A percentile compares a stretch with the other conserved stretches of the same genome.
phyloP scores from a whole-genome alignment of 352 stramenopile genomes.

The Globisporangium parvum region DNA sequence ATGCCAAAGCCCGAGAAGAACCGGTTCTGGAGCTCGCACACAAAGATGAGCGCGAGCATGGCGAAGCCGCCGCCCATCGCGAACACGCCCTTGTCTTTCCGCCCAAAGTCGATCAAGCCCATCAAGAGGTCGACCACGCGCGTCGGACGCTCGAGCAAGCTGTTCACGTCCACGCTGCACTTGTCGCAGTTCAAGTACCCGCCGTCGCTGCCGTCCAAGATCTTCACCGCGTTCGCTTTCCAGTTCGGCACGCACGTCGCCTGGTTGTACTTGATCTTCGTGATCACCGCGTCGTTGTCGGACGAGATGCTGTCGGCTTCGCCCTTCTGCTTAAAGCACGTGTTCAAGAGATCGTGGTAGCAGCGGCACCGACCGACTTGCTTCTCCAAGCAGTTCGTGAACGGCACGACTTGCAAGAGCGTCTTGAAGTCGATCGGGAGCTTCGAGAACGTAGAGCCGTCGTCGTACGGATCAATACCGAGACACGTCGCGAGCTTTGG shows the following conservation, averaged over 20 bases:
- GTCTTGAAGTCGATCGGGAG: constrained; percentile 74
- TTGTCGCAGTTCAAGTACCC: constrained; percentile 67
- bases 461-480: constrained; percentile 44
- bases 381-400: constrained; percentile 64
- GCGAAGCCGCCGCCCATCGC: constrained; percentile 46
- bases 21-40: constrained; percentile 67
- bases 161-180: constrained; percentile 62
- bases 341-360: constrained; percentile 61
- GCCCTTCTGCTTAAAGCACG: constrained; percentile 55
- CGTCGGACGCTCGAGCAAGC: constrained; percentile 27
- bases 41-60: constrained; percentile 40
- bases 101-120: too few species aligned
- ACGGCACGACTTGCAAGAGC: constrained; percentile 49
- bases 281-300: constrained; percentile 22
- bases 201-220: constrained; percentile 34
- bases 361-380: constrained; percentile 52
- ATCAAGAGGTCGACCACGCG: too few species aligned
- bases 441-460: constrained; percentile 29
- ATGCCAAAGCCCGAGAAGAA: constrained; percentile 60
- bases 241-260: constrained; percentile 50
- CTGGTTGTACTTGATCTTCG: constrained; percentile 49
- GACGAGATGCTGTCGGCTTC: constrained; percentile 26
- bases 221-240: constrained; percentile 32
- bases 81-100: constrained; percentile 24
- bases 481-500: constrained; percentile 69